Percentiles rank a stretch among this genome's conserved stretches.
These are phyloP conservation scores for Escovopsis weberi DNA, from an alignment of 2,329 filamentous ascomycete species.

Conservation along the genomic window DNA sequence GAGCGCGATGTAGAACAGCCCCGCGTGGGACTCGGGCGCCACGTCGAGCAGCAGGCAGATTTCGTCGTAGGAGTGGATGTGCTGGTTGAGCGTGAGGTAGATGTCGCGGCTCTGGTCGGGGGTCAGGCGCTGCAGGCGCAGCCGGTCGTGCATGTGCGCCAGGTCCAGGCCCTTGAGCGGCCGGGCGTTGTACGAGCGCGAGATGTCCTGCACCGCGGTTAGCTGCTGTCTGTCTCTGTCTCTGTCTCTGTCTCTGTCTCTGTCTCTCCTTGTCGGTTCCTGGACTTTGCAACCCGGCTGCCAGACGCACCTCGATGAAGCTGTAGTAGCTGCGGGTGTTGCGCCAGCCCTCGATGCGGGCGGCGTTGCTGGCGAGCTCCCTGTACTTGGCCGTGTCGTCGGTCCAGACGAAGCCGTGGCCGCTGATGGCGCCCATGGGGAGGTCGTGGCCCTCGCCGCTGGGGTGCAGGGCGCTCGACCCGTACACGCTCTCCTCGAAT, in stretches of 20 bases:
- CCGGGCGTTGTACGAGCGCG: slow-evolving; percentile 46
- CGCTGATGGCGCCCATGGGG: slow-evolving; percentile 44
- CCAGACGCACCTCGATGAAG: slow-evolving; percentile 59
- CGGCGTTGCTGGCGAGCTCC: slow-evolving; percentile 83
- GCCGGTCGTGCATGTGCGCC: slow-evolving; percentile 81
- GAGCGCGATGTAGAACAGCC: slow-evolving; percentile 79
- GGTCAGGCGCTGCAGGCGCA: slow-evolving; percentile 67
- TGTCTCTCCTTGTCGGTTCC: too few relatives aligned
- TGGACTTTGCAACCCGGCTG: too few relatives aligned
- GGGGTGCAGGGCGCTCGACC: slow-evolving; percentile 77
- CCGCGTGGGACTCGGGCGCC: slow-evolving; percentile 72
- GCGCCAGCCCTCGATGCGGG: slow-evolving; percentile 90
- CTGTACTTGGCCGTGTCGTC: slow-evolving; percentile 67
- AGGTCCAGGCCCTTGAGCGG: slow-evolving; percentile 74
- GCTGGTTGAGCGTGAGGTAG: slow-evolving; percentile 64
- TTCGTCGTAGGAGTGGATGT: slow-evolving; percentile 68
- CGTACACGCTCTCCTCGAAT: slow-evolving; percentile 92
- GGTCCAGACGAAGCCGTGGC: slow-evolving; percentile 91
- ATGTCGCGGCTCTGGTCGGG: slow-evolving; percentile 67
- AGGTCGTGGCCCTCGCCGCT: slow-evolving; percentile 57
- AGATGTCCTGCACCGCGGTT: slow-evolving; percentile 40
- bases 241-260: too few relatives aligned
- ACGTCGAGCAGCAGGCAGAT: slow-evolving; percentile 73
- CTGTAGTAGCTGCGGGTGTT: slow-evolving; percentile 92
- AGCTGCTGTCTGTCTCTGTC: background rate